These are phyloP conservation scores for Gossypium ekmanianum DNA, from an alignment of 345 rosid genomes.

Conservation along the genomic window DNA sequence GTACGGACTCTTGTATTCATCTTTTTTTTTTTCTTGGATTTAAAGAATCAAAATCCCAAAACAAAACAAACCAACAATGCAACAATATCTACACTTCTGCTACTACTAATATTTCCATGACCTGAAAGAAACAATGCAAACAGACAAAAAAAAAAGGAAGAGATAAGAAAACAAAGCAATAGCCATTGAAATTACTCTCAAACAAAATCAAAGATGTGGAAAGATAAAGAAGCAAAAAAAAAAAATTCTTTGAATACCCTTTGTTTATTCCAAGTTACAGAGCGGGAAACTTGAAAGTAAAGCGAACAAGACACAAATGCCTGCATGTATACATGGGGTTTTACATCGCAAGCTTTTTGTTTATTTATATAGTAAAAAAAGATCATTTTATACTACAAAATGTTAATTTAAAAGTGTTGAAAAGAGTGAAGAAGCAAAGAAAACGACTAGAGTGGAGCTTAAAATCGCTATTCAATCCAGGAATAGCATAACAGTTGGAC, in stretches of 20 bases:
- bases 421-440: conserved; percentile 36
- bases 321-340: conserved; percentile 20
- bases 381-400: background rate
- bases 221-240: background rate
- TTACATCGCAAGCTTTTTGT: background rate
- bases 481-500: conserved; percentile 24
- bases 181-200: background rate
- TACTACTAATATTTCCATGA: background rate
- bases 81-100: conserved; percentile 13
- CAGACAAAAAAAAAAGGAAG: background rate
- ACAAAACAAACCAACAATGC: conserved; percentile 20
- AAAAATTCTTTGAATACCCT: background rate
- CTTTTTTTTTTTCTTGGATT: conserved; percentile 12
- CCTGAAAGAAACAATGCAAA: conserved; percentile 22
- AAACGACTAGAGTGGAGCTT: conserved; percentile 48
- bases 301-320: conserved; percentile 44
- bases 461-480: conserved; percentile 30
- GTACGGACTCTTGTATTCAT: conserved; percentile 75
- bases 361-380: background rate
- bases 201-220: background rate
- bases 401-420: conserved; percentile 23
- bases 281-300: conserved; percentile 73
- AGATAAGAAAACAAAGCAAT: background rate
- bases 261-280: conserved; percentile 25
- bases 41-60: conserved; percentile 10